These are phyloP conservation scores for Suillus placidus DNA, from an alignment of 768 basidiomycete species.

Conservation along the genomic window DNA sequence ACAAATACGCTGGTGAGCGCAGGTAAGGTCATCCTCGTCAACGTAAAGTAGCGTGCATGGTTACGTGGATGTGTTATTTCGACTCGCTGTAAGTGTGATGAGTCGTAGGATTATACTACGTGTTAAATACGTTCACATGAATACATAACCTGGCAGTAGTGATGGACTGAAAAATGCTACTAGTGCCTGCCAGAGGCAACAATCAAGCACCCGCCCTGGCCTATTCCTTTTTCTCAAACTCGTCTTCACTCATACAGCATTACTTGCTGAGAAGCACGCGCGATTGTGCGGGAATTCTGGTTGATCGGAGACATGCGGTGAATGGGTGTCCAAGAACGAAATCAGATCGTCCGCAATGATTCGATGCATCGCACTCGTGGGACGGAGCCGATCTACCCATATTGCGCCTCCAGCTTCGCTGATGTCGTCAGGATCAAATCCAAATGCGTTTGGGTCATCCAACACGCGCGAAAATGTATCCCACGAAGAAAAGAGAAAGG, in stretches of 20 bases:
- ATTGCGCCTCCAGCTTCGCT: slow-evolving; percentile 39
- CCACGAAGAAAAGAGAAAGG: slow-evolving; percentile 52
- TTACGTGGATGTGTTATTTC: not conserved
- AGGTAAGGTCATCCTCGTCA: not conserved
- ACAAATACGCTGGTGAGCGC: not conserved
- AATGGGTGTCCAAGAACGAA: not conserved
- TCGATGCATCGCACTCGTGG: slow-evolving; percentile 20
- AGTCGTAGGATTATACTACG: not conserved
- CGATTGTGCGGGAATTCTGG: not conserved
- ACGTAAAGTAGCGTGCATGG: not conserved
- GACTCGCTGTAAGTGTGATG: not conserved
- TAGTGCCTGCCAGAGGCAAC: not conserved
- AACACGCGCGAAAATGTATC: slow-evolving; percentile 49
- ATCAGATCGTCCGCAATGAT: slow-evolving; percentile 19
- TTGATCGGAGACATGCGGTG: slow-evolving; percentile 2
- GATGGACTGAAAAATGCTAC: not conserved
- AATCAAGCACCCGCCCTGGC: not conserved
- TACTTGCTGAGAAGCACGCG: not conserved
- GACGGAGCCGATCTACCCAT: slow-evolving; percentile 21
- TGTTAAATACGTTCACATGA: not conserved
- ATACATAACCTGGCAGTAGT: not conserved
- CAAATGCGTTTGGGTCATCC: slow-evolving; percentile 40
- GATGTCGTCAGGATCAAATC: slow-evolving; percentile 2
- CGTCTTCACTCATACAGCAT: slow-evolving; percentile 3
- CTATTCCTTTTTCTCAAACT: not conserved